Base-by-base conservation (phyloP, 2,329 filamentous ascomycete genomes). In the Apiospora malaysiana region DNA sequence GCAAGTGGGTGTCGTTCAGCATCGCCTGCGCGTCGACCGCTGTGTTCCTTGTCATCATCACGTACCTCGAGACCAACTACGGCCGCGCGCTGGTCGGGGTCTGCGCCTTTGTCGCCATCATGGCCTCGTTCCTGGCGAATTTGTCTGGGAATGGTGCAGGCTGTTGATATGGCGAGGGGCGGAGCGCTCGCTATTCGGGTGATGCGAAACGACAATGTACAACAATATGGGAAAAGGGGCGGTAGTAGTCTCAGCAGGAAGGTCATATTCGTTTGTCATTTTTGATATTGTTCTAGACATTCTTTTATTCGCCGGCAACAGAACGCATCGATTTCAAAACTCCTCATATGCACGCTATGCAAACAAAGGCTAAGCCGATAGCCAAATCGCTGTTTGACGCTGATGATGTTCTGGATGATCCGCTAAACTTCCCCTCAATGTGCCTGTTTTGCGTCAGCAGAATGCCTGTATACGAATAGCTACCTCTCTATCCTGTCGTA, bases 71-170 rank as follows among this genome's bases (percentile, higher is more conserved):
- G 40, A 21, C 40, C 18, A 27, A 46, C 40, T 27, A 45, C 7
- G 65, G 40, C 16, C 65, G 27, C 1, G 65, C 65, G n/a, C n/a
- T 66, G 65, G 65, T 66, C 14, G 40, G 40, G 8, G 7, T 66
- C n/a, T 66, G 65, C 40, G 40, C 40, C 12, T 66, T 27, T 7
- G 40, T 45, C 25, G 65, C 65, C 21, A 25, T 66, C n/a, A 12
- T 66, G n/a, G 65, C 43, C 23, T 25, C 43, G 25, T 66, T 66
- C 40, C 65, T 66, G n/a, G 65, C 40, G 6, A 46, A 43, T 40
- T 9, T 45, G 40, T 43, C 65, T 21, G 56, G 56, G 1, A n/a
- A 27, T 27, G 47, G 47, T n/a, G 45, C 45, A 1, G 45, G 18
- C 1, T n/a, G 45, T 7, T 47, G 45, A 47, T 14, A n/a, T 47